These are phyloP conservation scores for Rhazya stricta DNA, from an alignment of 257 asterid species.

Conservation along the genomic window DNA sequence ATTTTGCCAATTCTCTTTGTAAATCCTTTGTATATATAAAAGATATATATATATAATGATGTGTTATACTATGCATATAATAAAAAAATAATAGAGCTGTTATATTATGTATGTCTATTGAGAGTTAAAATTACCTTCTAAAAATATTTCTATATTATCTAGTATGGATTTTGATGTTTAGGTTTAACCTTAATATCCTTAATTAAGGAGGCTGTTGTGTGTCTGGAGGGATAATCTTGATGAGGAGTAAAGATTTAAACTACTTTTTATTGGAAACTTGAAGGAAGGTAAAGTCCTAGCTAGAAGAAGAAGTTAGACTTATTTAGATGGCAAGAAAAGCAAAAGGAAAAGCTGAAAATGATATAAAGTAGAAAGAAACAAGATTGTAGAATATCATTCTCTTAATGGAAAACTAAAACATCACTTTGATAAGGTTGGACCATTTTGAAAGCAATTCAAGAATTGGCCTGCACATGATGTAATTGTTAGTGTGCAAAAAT, in stretches of 20 bases:
- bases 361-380: constrained; percentile 23
- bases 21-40: neutral
- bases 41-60: too few species aligned
- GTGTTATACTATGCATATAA: too few species aligned
- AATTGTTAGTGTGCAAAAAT: too few species aligned
- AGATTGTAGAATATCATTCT: constrained; percentile 13
- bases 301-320: neutral
- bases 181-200: too few species aligned
- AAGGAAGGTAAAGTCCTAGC: neutral
- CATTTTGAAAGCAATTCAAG: constrained; percentile 14
- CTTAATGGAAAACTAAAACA: neutral
- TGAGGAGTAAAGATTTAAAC: neutral
- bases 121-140: too few species aligned
- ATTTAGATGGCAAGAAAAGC: constrained; percentile 9
- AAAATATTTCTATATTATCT: too few species aligned
- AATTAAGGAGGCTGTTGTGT: neutral
- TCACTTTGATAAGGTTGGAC: constrained; percentile 15
- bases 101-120: too few species aligned
- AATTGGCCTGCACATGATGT: constrained; percentile 11
- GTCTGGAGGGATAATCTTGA: neutral
- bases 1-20: neutral
- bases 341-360: constrained; percentile 28
- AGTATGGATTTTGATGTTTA: too few species aligned
- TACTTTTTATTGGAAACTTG: neutral
- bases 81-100: too few species aligned